These are phyloP conservation scores for Eragrostis tef DNA, from an alignment of 202 grass and related monocot genomes.

Conservation along the genomic window DNA sequence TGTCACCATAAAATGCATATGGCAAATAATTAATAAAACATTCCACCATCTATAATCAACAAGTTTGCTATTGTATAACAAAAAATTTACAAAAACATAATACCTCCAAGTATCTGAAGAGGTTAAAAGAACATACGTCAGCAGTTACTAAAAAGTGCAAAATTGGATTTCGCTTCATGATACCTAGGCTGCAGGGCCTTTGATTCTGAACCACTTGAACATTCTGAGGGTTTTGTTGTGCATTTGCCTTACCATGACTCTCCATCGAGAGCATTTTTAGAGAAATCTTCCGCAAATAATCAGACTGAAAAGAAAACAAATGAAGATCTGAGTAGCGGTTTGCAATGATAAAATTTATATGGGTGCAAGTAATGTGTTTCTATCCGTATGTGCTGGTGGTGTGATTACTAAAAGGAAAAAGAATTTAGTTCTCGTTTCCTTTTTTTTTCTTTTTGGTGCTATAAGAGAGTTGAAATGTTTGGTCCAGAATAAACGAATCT, in stretches of 20 bases:
- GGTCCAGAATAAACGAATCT: no score
- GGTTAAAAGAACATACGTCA: background rate
- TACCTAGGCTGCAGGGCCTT: conserved; percentile 52
- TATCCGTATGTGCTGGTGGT: no score
- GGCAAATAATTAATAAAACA: background rate
- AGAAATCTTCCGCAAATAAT: conserved; percentile 80
- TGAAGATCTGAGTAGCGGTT: conserved; percentile 7
- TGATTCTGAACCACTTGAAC: conserved; percentile 47
- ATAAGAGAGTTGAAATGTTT: no score
- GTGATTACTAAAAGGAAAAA: no score
- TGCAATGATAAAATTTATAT: background rate
- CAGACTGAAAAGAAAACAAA: conserved; percentile 51
- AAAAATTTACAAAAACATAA: background rate
- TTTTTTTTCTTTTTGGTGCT: no score
- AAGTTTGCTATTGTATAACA: background rate
- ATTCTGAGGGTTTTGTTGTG: conserved; percentile 47
- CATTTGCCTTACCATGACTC: background rate
- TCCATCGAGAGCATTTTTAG: conserved; percentile 80
- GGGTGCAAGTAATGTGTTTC: background rate
- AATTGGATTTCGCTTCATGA: conserved; percentile 1
- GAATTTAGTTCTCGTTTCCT: no score
- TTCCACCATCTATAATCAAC: background rate
- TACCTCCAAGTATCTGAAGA: conserved; percentile 2
- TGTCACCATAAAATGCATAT: background rate
- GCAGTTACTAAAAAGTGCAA: background rate